phyloP scores from a whole-genome alignment of 495 filamentous ascomycete species.

The Penicillium longicatenatum region DNA sequence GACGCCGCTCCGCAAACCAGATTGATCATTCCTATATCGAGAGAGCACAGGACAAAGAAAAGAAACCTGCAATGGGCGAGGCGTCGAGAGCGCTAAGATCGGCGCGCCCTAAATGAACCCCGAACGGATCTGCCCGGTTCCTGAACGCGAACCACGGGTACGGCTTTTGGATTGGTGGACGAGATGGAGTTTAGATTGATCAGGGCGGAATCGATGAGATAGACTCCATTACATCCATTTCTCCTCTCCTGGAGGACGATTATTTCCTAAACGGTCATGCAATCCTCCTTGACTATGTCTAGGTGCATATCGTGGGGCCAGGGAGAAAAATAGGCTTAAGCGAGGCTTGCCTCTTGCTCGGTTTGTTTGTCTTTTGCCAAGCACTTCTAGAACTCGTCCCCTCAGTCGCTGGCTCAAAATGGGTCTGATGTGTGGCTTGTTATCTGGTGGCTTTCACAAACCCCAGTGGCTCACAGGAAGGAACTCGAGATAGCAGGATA shows the following conservation, averaged over 20 bases:
- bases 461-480: background rate
- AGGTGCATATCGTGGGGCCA: background rate
- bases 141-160: conserved; percentile 16
- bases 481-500: background rate
- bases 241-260: background rate
- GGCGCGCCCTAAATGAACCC: conserved; percentile 9
- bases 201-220: background rate
- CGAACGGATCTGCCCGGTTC: conserved; percentile 25
- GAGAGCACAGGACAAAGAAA: background rate
- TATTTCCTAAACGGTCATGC: background rate
- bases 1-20: background rate
- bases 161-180: conserved; percentile 1
- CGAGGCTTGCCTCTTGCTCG: background rate
- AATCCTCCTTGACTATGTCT: background rate
- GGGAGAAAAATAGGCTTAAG: background rate
- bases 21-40: background rate
- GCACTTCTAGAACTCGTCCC: background rate
- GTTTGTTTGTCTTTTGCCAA: background rate
- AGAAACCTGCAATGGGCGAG: background rate
- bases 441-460: background rate
- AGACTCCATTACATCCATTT: background rate
- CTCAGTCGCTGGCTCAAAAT: background rate
- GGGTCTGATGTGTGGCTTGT: background rate
- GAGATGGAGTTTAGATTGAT: background rate
- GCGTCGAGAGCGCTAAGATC: conserved; percentile 17